A percentile compares a stretch with the other conserved stretches of the same genome.
Evolutionary conservation across 2,329 filamentous ascomycete species (phyloP).

Genomic region (Tricladium varicosporioides): DNA sequence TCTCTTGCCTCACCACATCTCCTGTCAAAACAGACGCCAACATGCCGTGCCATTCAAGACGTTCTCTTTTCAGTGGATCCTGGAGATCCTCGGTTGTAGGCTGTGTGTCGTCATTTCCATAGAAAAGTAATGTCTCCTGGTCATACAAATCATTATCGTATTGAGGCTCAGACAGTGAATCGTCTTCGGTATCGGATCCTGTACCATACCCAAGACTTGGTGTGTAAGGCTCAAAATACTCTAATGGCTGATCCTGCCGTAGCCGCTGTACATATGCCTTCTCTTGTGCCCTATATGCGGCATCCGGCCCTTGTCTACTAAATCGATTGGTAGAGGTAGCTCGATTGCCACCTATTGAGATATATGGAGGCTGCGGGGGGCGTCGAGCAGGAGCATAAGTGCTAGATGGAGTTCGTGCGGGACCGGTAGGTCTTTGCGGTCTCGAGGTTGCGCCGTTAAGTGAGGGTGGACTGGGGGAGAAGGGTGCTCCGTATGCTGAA

Average conservation of each 20-base stretch:
- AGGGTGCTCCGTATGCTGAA: slow-evolving; percentile 21
- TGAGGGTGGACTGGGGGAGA: slow-evolving; percentile 28
- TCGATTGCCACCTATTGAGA: slow-evolving; percentile 46
- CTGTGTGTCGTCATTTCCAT: slow-evolving; percentile 84
- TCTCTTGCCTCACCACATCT: slow-evolving; percentile 96
- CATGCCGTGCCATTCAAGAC: slow-evolving; percentile 98
- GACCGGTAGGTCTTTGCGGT: slow-evolving; percentile 65
- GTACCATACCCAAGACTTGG: slow-evolving; percentile 62
- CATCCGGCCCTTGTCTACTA: slow-evolving; percentile 63
- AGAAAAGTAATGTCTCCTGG: slow-evolving; percentile 89
- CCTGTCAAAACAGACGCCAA: slow-evolving; percentile 91
- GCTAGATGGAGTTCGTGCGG: slow-evolving; percentile 71
- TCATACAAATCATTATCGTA: slow-evolving; percentile 84
- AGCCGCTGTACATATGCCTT: slow-evolving; percentile 92
- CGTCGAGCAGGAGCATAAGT: slow-evolving; percentile 70
- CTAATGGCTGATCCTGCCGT: slow-evolving; percentile 66
- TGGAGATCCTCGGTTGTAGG: slow-evolving; percentile 87
- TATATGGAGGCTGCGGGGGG: slow-evolving; percentile 48
- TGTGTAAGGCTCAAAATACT: slow-evolving; percentile 60
- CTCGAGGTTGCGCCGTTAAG: slow-evolving; percentile 50
- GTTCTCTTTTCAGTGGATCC: slow-evolving; percentile 82
- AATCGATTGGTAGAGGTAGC: slow-evolving; percentile 55
- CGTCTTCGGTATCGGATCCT: slow-evolving; percentile 86
- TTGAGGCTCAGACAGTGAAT: slow-evolving; percentile 81
- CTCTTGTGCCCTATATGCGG: slow-evolving; percentile 80